phyloP scores from a whole-genome alignment of 257 asterid genomes.

The Perilla frutescens region DNA sequence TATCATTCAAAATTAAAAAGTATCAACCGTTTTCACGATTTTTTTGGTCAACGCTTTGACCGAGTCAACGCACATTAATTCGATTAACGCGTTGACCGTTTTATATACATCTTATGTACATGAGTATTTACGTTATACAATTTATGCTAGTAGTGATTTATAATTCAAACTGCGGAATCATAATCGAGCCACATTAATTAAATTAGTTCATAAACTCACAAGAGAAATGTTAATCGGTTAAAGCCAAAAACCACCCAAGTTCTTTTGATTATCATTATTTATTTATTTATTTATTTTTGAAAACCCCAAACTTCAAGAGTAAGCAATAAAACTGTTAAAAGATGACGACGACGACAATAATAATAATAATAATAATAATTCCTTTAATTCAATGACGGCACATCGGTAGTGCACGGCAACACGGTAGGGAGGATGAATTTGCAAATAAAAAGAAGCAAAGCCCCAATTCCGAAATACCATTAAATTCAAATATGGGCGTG shows the following conservation, averaged over 20 bases:
- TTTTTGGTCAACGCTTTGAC: too few relatives aligned
- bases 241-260: neutral
- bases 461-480: conserved; percentile 26
- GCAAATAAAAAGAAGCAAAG: conserved; percentile 36
- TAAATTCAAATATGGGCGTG: conserved; percentile 32
- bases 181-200: neutral
- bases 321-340: neutral
- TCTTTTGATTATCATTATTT: too few relatives aligned
- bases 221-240: neutral
- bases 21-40: too few relatives aligned
- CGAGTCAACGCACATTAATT: too few relatives aligned
- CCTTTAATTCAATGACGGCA: neutral
- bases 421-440: conserved; percentile 21
- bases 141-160: too few relatives aligned
- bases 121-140: too few relatives aligned
- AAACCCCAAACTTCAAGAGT: neutral
- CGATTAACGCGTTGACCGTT: too few relatives aligned
- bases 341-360: too few relatives aligned
- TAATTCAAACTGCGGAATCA: neutral
- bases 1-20: too few relatives aligned
- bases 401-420: conserved; percentile 36
- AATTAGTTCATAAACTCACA: neutral
- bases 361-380: too few relatives aligned
- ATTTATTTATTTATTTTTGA: too few relatives aligned
- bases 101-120: too few relatives aligned